Percentiles rank a stretch among this genome's conserved stretches.
Evolutionary conservation across 306 rosid genomes (phyloP).

Genomic region (Pyrus communis): DNA sequence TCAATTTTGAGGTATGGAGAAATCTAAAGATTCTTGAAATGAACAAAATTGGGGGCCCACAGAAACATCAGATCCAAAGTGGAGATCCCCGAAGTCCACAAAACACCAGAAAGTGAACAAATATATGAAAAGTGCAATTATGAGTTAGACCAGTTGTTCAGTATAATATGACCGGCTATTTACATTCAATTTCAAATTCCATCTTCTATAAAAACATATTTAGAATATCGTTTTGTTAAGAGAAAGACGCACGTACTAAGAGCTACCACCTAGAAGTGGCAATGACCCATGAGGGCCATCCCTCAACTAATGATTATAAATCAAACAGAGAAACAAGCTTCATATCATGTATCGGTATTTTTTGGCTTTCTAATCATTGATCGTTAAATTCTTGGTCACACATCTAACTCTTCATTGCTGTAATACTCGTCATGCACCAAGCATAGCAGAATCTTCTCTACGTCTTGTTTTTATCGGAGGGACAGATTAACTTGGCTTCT

Average conservation of each 20-base stretch:
- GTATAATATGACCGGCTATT: too few relatives aligned
- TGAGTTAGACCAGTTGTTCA: not conserved
- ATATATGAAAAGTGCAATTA: too few relatives aligned
- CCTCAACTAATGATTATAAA: too few relatives aligned
- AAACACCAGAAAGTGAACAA: not conserved
- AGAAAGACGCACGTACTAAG: rapidly evolving
- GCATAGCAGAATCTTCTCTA: too few relatives aligned
- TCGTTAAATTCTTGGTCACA: not conserved
- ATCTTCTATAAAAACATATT: too few relatives aligned
- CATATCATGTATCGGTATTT: too few relatives aligned
- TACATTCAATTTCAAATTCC: too few relatives aligned
- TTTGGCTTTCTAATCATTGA: not conserved
- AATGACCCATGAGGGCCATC: not conserved
- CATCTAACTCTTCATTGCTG: not conserved
- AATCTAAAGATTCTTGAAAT: not conserved
- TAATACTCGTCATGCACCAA: not conserved
- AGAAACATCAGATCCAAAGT: not conserved
- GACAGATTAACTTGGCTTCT: too few relatives aligned
- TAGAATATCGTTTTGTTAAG: not conserved
- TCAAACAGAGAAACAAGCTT: too few relatives aligned
- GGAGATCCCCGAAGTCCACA: not conserved
- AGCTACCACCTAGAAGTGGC: not conserved
- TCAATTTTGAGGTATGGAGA: not conserved
- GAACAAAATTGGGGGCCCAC: not conserved
- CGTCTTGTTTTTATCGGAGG: too few relatives aligned